Evolutionary conservation across 2,329 filamentous ascomycete genomes (phyloP).

Genomic region (Septoria petroselini): DNA sequence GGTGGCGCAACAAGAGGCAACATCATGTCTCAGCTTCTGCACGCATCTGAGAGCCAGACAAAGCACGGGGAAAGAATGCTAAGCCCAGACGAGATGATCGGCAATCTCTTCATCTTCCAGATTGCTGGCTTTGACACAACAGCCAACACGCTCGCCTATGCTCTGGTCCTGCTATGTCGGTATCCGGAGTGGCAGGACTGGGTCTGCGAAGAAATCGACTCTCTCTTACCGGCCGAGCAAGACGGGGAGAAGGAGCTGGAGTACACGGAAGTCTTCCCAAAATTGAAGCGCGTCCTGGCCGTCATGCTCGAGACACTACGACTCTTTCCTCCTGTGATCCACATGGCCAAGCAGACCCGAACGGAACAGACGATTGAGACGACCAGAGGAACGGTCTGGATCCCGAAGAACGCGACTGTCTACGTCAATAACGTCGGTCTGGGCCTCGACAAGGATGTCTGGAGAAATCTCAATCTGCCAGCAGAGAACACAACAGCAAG

Average conservation of each 20-base stretch:
- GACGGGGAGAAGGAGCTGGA: conserved; percentile 33
- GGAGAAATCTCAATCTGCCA: conserved; percentile 3
- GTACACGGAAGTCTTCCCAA: conserved; percentile 48
- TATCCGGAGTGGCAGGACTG: conserved; percentile 53
- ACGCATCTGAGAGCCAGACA: conserved; percentile 23
- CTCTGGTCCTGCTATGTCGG: conserved; percentile 47
- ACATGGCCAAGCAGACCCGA: conserved; percentile 39
- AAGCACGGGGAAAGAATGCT: conserved; percentile 29
- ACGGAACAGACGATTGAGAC: conserved; percentile 36
- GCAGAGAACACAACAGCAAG: no score
- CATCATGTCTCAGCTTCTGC: conserved; percentile 32
- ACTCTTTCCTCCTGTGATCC: conserved; percentile 40
- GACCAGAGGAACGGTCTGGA: conserved; percentile 29
- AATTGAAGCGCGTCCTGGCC: conserved; percentile 45
- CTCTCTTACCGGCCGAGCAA: conserved; percentile 34
- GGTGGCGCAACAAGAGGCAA: conserved; percentile 27
- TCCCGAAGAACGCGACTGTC: conserved; percentile 39
- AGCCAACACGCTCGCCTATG: conserved; percentile 51
- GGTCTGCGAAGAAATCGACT: conserved; percentile 50
- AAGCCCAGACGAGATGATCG: conserved; percentile 42
- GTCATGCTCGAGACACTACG: conserved; percentile 53
- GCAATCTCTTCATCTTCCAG: conserved; percentile 50
- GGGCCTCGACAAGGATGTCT: conserved; percentile 30
- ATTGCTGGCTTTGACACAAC: conserved; percentile 51
- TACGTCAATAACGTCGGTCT: conserved; percentile 39